Evolutionary conservation across 495 filamentous ascomycete species (phyloP).

Genomic region (Penicillium nucicola): DNA sequence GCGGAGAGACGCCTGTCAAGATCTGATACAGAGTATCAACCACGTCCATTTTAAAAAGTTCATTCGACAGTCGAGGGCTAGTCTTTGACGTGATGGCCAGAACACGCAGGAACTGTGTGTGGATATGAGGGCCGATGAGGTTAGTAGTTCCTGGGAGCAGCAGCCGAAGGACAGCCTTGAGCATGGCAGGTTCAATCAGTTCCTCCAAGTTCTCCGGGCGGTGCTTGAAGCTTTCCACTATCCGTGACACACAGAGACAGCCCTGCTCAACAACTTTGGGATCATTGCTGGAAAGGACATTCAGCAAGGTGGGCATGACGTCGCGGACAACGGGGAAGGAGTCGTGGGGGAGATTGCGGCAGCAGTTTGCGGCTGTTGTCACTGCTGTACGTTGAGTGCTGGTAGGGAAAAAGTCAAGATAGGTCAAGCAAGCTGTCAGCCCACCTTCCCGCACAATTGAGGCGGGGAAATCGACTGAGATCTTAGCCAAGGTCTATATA

Average conservation of each 20-base stretch:
- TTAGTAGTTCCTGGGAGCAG: constrained; percentile 94
- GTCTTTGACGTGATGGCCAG: constrained; percentile 83
- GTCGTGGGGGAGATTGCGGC: constrained; percentile 91
- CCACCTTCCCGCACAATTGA: constrained; percentile 96
- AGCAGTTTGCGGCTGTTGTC: constrained; percentile 96
- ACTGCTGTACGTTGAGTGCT: constrained; percentile 96
- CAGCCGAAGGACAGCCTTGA: constrained; percentile 83
- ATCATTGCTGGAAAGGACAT: constrained; percentile 86
- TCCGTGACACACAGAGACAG: constrained; percentile 92
- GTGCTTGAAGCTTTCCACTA: constrained; percentile 93
- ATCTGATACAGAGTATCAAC: constrained; percentile 99
- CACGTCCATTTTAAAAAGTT: constrained; percentile 93
- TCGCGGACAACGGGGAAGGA: constrained; percentile 84
- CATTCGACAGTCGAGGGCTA: constrained; percentile 81
- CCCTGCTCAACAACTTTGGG: constrained; percentile 97
- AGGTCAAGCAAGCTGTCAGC: constrained; percentile 87
- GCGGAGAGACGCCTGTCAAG: constrained; percentile 91
- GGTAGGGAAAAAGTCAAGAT: constrained; percentile 96
- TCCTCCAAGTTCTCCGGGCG: constrained; percentile 85
- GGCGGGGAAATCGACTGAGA: constrained; percentile 93
- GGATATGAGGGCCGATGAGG: constrained; percentile 89
- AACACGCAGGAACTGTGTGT: constrained; percentile 93
- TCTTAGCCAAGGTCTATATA: constrained; percentile 83
- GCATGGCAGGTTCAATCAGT: constrained; percentile 79
- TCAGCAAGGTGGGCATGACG: constrained; percentile 92